Base-by-base conservation (phyloP, 495 filamentous ascomycete genomes). In the Parathielavia appendiculata region DNA sequence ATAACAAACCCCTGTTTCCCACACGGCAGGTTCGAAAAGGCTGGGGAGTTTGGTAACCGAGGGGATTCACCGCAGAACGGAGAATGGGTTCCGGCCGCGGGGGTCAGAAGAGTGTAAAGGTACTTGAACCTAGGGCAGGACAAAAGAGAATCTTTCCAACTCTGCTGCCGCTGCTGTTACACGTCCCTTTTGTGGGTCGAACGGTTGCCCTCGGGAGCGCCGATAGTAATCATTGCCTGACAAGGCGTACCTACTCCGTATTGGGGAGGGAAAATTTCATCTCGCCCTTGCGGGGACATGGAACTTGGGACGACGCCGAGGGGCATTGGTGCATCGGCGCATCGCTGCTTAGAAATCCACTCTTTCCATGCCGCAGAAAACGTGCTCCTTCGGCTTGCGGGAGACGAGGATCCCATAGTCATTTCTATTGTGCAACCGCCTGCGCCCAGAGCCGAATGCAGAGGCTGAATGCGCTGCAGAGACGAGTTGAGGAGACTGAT, bases 51-150 rank as follows among this genome's bases (percentile, higher is more conserved):
- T 40, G n/a, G 52, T 23, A 41, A 6, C 44, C 12, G 23, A 46
- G 35, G 17, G 14, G 32, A n/a, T 14, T 6, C 38, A 45, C 47
- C 46, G 47, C 46, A 22, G 38, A 58, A 51, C 47, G 56, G 56
- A 58, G 56, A 53, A 54, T 10, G 57, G 16, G 51, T 40, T 59
- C 57, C 43, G 44, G 40, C 22, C 35, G 54, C 54, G 54, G 54
- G 45, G 54, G 35, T 50, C 22, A 47, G 22, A 39, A 32, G 45
- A 40, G 2, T 17, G 20, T 17, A 32, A 46, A 12, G 32, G 53
- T 6, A 30, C 26, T 30, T n/a, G n/a, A n/a, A n/a, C n/a, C n/a
- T n/a, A n/a, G n/a, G n/a, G 26, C 26, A 30, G 26, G 26, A 3
- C 26, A 30, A 6, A 30, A 32, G 8, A 56, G 19, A 23, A 36